Base-by-base conservation (phyloP, 2,329 filamentous ascomycete genomes). In the Chaetomiaceae sp. region DNA sequence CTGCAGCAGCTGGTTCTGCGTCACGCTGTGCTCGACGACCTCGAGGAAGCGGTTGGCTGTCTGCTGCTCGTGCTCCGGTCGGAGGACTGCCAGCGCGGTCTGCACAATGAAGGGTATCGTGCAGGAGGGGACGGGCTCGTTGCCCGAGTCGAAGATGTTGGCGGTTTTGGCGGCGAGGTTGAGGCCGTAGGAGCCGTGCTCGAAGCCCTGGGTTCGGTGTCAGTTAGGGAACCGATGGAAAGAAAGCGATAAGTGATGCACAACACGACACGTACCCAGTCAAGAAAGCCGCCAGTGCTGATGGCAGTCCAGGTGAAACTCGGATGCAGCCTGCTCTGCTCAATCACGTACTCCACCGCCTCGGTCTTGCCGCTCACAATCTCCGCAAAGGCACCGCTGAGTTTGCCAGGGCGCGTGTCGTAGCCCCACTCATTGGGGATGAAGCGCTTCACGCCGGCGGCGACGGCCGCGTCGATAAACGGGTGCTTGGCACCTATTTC, bases 301-400 rank as follows among this genome's bases (percentile, higher is more conserved):
- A 84, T 62, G 4, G 66, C 73, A 0, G 75, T 81, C 79, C 79
- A 84, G 30, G 68, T 71, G 51, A 84, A 73, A 1, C 56, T 61
- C 1, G 65, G 58, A 19, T 65, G 60, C 45, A 71, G 63, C 51
- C 71, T 69, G 4, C 61, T 61, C 52, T 73, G 71, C 18, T 61
- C 61, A 47, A 71, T 68, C 14, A 81, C 64, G 51, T 80, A 76
- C 18, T 76, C 69, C 3, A 76, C n/a, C 22, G 54, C 53, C 47
- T 59, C 48, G 37, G 56, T 39, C 53, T 65, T 63, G 14, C 51
- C 58, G 2, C 45, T 49, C 1, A 56, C 53, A 15, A 64, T 55
- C 9, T 52, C 50, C 2, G 51, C 51, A 14, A 52, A 42, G 22
- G 40, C 47, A 1, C 59, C 32, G 20, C 26, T 40, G n/a, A 40